Conservation (phyloP, 108 stramenopile genomes). For the Conticribra guillardii region DNA sequence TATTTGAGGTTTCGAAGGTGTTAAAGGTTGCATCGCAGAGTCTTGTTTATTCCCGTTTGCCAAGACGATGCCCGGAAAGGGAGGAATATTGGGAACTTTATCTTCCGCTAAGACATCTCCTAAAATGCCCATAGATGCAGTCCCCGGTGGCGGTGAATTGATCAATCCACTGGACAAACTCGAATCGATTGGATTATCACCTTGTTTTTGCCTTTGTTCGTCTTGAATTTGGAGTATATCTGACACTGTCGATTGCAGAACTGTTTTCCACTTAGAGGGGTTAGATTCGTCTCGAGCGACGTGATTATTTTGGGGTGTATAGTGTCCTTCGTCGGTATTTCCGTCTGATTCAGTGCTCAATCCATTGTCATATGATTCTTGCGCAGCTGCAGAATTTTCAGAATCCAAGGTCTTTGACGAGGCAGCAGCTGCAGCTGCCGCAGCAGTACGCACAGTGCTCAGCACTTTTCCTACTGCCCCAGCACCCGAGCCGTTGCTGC, state of each 20-base stretch:
- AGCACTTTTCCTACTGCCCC: constrained; percentile 37
- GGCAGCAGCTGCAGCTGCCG: constrained; percentile 19
- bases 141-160: constrained; percentile 34
- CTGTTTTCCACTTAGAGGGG: constrained; percentile 24
- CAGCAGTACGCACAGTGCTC: constrained; percentile 42
- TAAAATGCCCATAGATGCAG: constrained; percentile 24
- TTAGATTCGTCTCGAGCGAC: too few species aligned
- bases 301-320: too few species aligned
- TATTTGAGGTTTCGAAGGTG: constrained; percentile 3
- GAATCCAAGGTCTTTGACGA: neutral
- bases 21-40: neutral
- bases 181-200: too few species aligned
- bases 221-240: constrained; percentile 25
- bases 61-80: constrained; percentile 31
- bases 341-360: too few species aligned
- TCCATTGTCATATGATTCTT: too few species aligned
- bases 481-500: neutral
- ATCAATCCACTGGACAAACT: neutral
- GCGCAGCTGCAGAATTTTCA: too few species aligned
- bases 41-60: neutral
- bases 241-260: constrained; percentile 37
- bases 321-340: too few species aligned
- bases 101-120: constrained; percentile 24
- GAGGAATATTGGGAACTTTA: constrained; percentile 23
- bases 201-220: neutral